Conservation (phyloP, 148 eudicot species). For the Rhododendron kiyosumense region DNA sequence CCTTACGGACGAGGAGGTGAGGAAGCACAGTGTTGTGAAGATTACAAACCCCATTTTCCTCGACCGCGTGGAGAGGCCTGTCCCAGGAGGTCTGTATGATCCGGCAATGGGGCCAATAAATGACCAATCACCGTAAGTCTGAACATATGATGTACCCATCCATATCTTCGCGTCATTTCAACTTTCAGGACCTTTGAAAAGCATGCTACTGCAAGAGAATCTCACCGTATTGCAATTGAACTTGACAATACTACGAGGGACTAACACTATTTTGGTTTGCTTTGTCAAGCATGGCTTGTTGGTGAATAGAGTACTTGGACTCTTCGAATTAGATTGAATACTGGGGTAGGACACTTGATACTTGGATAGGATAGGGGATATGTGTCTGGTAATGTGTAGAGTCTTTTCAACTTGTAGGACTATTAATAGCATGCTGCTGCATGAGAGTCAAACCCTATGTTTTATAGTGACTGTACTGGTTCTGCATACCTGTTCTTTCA, state of each 20-base stretch:
- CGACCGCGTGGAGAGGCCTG: constrained; percentile 34
- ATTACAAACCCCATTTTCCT: constrained; percentile 56
- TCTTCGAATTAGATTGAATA: not conserved
- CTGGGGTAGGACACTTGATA: not conserved
- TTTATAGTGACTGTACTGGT: not conserved
- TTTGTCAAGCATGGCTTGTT: not conserved
- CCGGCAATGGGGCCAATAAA: constrained; percentile 72
- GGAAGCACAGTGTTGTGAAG: constrained; percentile 53
- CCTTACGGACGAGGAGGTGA: constrained; percentile 67
- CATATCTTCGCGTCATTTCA: not conserved
- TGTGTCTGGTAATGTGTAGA: not conserved
- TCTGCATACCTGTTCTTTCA: not conserved
- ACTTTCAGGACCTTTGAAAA: not conserved
- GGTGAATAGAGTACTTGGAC: not conserved
- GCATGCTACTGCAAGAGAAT: not conserved
- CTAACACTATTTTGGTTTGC: not conserved
- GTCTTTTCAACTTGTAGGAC: not conserved
- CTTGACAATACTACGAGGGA: not conserved
- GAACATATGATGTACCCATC: not conserved
- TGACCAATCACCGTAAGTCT: constrained; percentile 44
- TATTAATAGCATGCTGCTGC: not conserved
- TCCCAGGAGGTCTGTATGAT: constrained; percentile 79
- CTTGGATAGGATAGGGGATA: not conserved
- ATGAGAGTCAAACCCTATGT: not conserved
- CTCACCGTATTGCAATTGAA: not conserved